Base-by-base conservation (phyloP, 2,329 filamentous ascomycete genomes). In the Monilinia laxa region DNA sequence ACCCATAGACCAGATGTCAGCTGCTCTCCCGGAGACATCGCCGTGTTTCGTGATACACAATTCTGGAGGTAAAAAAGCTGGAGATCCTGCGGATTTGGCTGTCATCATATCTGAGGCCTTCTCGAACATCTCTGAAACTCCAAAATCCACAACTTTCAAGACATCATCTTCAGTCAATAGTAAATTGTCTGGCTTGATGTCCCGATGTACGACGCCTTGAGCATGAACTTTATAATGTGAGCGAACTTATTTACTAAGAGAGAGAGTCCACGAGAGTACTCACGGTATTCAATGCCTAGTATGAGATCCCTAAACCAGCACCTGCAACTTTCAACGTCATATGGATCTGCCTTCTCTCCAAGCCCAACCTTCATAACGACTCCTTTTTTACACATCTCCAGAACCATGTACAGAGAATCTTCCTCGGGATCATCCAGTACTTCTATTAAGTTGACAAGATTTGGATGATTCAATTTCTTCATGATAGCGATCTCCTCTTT, bases 1-100 rank as follows among this genome's bases (percentile, higher is more conserved):
- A 9, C 95, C 95, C 94, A 98, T 98, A 4, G 94, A 96, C 95
- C 95, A 99, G 64, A 99, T 93, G 78, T 99, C 95, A 4, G 92
- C 92, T 4, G 94, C 93, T 73, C 87, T 90, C 14, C 95, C 95
- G 3, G 91, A 94, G 1, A 98, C 89, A 71, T 93, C 89, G 0
- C 91, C 92, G 76, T 97, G 94, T 73, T 87, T 93, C 10, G 88
- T 86, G 28, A 93, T 88, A 75, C 95, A 99, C 16, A 99, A 82
- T 78, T 99, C 95, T 0, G 95, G 95, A 0, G 95, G 91, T 67
- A 98, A 84, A 74, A 99, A 99, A 0, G 95, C 95, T 0, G 95
- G 95, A 4, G 93, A 97, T 1, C 95, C 95, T 14, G 93, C 93
- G 4, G 93, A 94, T 79, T 98, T 99, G 67, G 90, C 88, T 0